Evolutionary conservation across 169 alveolate species (phyloP), one percentile per base, ranked within the genome.

Genomic region (Plasmodium cynomolgi): DNA sequence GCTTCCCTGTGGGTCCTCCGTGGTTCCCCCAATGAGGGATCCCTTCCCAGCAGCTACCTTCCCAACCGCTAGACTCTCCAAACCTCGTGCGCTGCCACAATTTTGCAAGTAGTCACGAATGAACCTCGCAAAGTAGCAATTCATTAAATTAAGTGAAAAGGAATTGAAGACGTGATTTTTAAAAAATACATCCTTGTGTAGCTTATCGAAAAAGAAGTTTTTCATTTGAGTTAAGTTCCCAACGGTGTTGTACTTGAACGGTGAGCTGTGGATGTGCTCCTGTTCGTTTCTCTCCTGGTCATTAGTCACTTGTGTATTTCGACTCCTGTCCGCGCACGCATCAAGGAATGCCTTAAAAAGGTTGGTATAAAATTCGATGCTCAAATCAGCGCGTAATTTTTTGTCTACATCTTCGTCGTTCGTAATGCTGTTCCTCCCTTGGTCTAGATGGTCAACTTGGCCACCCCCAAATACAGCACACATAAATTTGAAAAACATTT

Each of bases 91-190:
- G 37, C 29, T 56, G n/a, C 23, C 23, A 26, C 8, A 68, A 74
- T 85, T 31, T 17, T 31, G 77, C 58, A 85, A 58, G 71, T 79
- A 74, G 41, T 77, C 81, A 20, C 26, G 34, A 75, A 77, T 17
- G 80, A 75, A 85, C 71, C 29, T 74, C 17, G 68, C 31, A 58
- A 85, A 85, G 44, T 85, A 29, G 9, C 84, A 75, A 20, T 85
- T 85, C 93, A 85, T 85, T 29, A 85, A 44, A 85, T 85, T 85
- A 54, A 85, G 80, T 9, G 93, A 85, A 79, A 85, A 85, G 2
- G 93, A 77, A 77, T 85, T 85, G 17, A 85, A 75, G 26, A 85
- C 8, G 74, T 47, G 34, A 85, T 41, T 85, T 23, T 85, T 85
- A 85, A 56, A 75, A 75, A 75, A 85, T n/a, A 77, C 3, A 54